Evolutionary conservation across 2,329 filamentous ascomycete genomes (phyloP), one percentile per base, ranked within the genome.

Genomic region (Fusarium pseudonygamai): DNA sequence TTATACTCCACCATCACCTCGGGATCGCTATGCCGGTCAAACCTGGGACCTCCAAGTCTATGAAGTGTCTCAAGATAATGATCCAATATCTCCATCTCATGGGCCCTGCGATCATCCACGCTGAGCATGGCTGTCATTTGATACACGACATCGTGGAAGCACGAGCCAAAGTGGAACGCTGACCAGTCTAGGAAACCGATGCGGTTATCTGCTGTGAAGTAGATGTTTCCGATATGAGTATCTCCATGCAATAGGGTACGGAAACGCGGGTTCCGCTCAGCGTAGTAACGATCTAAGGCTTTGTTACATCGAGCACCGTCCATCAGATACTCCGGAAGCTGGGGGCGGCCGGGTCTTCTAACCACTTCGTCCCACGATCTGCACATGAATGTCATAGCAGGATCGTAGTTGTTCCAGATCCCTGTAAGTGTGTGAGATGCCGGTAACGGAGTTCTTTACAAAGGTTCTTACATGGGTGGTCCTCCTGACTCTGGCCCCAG

Each of bases 161-260:
- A 82, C 8, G 82, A 84, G 2, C 80, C 83, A 39, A 84, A 82
- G 71, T 84, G 82, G 39, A 81, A 80, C 2, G 79, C 80, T 30
- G 81, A 82, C 83, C 83, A 85, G 77, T 85, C 83, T 2, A 85
- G 65, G 71, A 85, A 85, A 3, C 83, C 78, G 5, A 79, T 82
- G 26, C 74, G 53, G 1, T 79, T 79, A 5, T 80, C 77, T 6
- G 78, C 68, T 2, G 81, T 80, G 50, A 85, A 81, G 74, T 83
- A 85, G n/a, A 82, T 79, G 70, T 85, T 85, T 36, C 83, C 83
- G 18, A 84, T 78, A 64, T 85, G 84, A 16, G 83, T 79, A 58
- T 85, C 84, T 16, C 83, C 84, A 60, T 86, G 84, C 18, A 85
- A 68, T 6, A 85, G 72, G n/a, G 80, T 83, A 20, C 80, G 79